phyloP scores from a whole-genome alignment of 179 eudicot genomes.

The Silene coronaria region DNA sequence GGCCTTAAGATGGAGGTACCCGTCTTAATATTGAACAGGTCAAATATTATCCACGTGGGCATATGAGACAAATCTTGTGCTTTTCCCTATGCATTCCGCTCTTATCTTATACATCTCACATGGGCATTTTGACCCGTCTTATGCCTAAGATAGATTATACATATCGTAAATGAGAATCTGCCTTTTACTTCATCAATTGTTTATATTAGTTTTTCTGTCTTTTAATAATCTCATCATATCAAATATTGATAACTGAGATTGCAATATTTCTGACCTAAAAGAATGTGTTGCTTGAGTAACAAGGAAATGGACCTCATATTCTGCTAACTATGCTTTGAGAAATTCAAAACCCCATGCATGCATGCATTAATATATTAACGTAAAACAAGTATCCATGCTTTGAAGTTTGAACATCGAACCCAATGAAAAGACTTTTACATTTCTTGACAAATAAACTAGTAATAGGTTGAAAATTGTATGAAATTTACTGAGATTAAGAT shows the following conservation, averaged over 20 bases:
- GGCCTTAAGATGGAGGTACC: too few relatives aligned
- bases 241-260: neutral
- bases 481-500: neutral
- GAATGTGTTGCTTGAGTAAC: slow-evolving; percentile 30
- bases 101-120: too few relatives aligned
- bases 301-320: slow-evolving; percentile 23
- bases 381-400: slow-evolving; percentile 24
- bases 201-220: neutral
- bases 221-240: too few relatives aligned
- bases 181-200: neutral
- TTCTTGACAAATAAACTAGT: slow-evolving; percentile 13
- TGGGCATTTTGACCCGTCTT: too few relatives aligned
- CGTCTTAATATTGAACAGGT: too few relatives aligned
- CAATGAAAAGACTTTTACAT: slow-evolving; percentile 19
- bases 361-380: slow-evolving; percentile 6
- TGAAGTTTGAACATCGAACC: slow-evolving; percentile 25
- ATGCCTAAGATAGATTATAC: too few relatives aligned
- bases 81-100: too few relatives aligned
- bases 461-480: slow-evolving; percentile 1
- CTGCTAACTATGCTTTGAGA: slow-evolving; percentile 10
- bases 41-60: too few relatives aligned
- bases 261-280: slow-evolving; percentile 17
- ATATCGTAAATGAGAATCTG: too few relatives aligned
- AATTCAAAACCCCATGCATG: slow-evolving; percentile 4
- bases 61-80: too few relatives aligned